phyloP scores from a whole-genome alignment of 352 stramenopile genomes.

The Phytophthora lateralis region DNA sequence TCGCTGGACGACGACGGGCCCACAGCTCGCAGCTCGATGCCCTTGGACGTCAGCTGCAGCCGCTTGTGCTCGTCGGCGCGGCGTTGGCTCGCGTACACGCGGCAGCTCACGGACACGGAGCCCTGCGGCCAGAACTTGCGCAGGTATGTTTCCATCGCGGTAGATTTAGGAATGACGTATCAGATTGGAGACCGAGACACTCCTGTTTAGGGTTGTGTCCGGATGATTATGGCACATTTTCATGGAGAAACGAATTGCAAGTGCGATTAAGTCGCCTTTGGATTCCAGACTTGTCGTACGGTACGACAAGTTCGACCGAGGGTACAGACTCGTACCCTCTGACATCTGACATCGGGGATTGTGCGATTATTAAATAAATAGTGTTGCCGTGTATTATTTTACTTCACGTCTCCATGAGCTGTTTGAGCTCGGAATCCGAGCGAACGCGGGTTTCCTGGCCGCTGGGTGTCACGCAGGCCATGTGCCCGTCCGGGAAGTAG shows the following conservation, averaged over 20 bases:
- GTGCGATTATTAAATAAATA: constrained; percentile 28
- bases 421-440: constrained; percentile 67
- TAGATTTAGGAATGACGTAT: constrained; percentile 15
- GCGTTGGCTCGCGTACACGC: constrained; percentile 30
- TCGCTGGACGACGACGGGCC: constrained; percentile 1
- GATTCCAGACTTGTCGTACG: too few species aligned
- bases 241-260: too few species aligned
- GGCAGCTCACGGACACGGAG: constrained; percentile 36
- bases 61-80: constrained; percentile 33
- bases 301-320: too few species aligned
- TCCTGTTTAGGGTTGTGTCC: constrained; percentile 9
- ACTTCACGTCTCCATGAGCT: constrained; percentile 51
- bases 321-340: too few species aligned
- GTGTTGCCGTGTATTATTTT: constrained; percentile 14
- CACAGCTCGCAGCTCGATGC: constrained; percentile 41
- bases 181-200: constrained; percentile 9
- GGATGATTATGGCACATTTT: constrained; percentile 8
- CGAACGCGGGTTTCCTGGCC: constrained; percentile 61
- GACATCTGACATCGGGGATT: too few species aligned
- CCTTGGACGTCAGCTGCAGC: constrained; percentile 36
- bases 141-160: constrained; percentile 32
- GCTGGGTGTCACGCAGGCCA: constrained; percentile 53
- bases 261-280: too few species aligned
- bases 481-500: constrained; percentile 78
- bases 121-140: constrained; percentile 32